Conservation (phyloP, 148 eudicot species). For the Chenopodium quinoa region DNA sequence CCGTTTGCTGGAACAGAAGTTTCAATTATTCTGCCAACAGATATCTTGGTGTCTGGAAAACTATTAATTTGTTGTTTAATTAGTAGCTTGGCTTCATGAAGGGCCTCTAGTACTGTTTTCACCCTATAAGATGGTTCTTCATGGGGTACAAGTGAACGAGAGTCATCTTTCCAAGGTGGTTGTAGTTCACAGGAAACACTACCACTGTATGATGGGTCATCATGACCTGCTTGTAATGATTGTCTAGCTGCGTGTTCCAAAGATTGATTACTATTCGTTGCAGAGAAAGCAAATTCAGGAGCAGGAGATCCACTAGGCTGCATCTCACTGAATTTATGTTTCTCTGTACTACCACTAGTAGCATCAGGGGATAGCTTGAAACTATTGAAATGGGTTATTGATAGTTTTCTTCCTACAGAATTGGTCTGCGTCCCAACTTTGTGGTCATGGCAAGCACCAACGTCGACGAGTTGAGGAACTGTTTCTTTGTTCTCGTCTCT, state of each 20-base stretch:
- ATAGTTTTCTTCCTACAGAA: conserved; percentile 18
- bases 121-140: conserved; percentile 32
- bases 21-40: conserved; percentile 25
- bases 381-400: conserved; percentile 29
- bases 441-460: conserved; percentile 27
- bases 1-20: conserved; percentile 19
- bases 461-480: conserved; percentile 23
- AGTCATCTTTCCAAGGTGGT: conserved; percentile 23
- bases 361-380: conserved; percentile 30
- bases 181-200: conserved; percentile 21
- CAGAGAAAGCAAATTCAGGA: conserved; percentile 41
- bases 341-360: conserved; percentile 24
- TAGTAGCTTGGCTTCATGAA: conserved; percentile 64
- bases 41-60: conserved; percentile 20
- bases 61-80: conserved; percentile 43
- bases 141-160: conserved; percentile 31
- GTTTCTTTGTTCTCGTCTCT: conserved; percentile 55
- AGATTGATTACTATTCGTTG: conserved; percentile 14
- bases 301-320: conserved; percentile 38
- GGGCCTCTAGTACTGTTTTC: conserved; percentile 58
- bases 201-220: conserved; percentile 8
- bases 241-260: conserved; percentile 19
- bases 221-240: not conserved
- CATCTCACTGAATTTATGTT: conserved; percentile 20
- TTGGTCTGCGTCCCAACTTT: conserved; percentile 28